A percentile compares a stretch with the other conserved stretches of the same genome.
These are phyloP conservation scores for Albifimbria verrucaria DNA, from an alignment of 2,329 filamentous ascomycete genomes.

Conservation along the genomic window DNA sequence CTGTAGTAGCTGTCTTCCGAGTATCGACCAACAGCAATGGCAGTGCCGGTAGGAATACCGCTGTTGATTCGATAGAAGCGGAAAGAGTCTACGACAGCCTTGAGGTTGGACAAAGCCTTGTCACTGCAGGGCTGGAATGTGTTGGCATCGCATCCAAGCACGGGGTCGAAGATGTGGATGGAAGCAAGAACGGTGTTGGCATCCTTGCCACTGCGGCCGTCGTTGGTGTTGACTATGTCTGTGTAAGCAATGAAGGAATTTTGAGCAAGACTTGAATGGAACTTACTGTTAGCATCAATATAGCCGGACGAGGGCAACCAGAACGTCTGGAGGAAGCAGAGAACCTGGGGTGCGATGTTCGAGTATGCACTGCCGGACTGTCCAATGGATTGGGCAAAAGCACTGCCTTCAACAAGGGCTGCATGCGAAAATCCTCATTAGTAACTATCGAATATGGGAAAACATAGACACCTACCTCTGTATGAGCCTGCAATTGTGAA, in stretches of 20 bases:
- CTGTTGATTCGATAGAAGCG: conserved; percentile 69
- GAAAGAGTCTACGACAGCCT: conserved; percentile 73
- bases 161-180: conserved; percentile 68
- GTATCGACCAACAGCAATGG: conserved; percentile 64
- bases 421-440: background rate
- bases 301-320: conserved; percentile 62
- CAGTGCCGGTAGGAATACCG: conserved; percentile 56
- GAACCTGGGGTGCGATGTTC: conserved; percentile 63
- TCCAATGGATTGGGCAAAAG: conserved; percentile 62
- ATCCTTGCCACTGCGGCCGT: conserved; percentile 66
- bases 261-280: too few species aligned
- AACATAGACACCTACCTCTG: conserved; percentile 44
- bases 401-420: conserved; percentile 64
- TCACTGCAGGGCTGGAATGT: conserved; percentile 79
- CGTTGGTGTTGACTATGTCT: conserved; percentile 53
- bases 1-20: conserved; percentile 71
- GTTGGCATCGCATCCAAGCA: conserved; percentile 60
- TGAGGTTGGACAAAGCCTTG: conserved; percentile 70
- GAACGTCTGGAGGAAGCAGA: conserved; percentile 72
- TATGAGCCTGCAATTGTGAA: conserved; percentile 72
- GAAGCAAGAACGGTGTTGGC: conserved; percentile 65
- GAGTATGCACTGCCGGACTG: conserved; percentile 58
- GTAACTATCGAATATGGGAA: too few species aligned
- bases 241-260: conserved; percentile 2
- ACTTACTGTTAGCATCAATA: conserved; percentile 62